Conservation (phyloP, 768 basidiomycete species). For the Kwoniella newhampshirensis region DNA sequence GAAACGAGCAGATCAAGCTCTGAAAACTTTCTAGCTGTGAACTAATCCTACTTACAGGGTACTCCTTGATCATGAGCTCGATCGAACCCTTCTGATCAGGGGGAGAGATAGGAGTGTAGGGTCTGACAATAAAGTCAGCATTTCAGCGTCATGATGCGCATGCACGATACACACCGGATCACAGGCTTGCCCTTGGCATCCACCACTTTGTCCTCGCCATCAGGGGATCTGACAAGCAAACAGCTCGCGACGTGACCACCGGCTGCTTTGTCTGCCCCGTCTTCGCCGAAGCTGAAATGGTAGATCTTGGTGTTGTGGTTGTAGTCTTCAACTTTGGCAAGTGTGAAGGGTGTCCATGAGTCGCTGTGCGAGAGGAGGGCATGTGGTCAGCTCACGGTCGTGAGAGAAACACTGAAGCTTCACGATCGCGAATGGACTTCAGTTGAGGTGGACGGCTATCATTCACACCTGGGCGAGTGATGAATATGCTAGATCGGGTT, state of each 20-base stretch:
- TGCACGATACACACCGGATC: conserved; percentile 57
- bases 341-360: conserved; percentile 64
- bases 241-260: conserved; percentile 49
- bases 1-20: no score
- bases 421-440: no score
- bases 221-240: conserved; percentile 67
- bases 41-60: conserved; percentile 49
- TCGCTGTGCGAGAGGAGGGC: conserved; percentile 27
- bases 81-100: conserved; percentile 74
- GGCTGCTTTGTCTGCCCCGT: conserved; percentile 33
- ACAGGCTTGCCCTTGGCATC: conserved; percentile 76
- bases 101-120: conserved; percentile 88
- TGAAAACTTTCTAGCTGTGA: no score
- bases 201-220: conserved; percentile 36
- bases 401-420: no score
- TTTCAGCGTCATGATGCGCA: background rate
- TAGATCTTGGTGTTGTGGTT: conserved; percentile 91
- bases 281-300: conserved; percentile 68
- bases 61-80: conserved; percentile 76
- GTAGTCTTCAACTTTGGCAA: conserved; percentile 74
- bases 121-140: conserved; percentile 45
- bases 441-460: no score
- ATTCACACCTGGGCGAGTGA: no score
- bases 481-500: no score
- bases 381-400: conserved; percentile 4